phyloP scores from a whole-genome alignment of 169 alveolate species.

The Plasmodium chabaudi region DNA sequence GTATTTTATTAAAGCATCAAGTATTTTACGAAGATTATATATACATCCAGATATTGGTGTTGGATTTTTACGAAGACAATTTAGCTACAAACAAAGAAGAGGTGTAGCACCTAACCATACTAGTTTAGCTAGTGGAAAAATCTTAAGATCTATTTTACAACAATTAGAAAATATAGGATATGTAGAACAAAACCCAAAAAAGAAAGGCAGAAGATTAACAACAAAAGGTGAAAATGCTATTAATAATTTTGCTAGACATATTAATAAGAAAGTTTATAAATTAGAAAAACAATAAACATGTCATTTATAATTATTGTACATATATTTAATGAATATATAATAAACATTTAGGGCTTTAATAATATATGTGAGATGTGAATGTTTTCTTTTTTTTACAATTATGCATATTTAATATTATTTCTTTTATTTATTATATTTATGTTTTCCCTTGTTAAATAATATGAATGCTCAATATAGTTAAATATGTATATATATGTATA shows the following conservation, averaged over 20 bases:
- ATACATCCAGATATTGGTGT: constrained; percentile 96
- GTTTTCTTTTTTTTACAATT: background rate
- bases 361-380: too few species aligned
- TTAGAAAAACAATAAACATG: background rate
- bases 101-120: constrained; percentile 94
- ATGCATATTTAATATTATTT: background rate
- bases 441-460: background rate
- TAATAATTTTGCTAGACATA: constrained; percentile 89
- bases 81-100: constrained; percentile 93
- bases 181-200: constrained; percentile 93
- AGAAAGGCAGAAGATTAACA: constrained; percentile 89
- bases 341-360: too few species aligned
- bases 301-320: too few species aligned
- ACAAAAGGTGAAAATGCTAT: constrained; percentile 88
- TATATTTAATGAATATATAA: too few species aligned
- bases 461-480: background rate
- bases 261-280: constrained; percentile 80
- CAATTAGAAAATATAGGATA: constrained; percentile 94
- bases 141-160: constrained; percentile 95
- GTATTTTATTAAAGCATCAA: constrained; percentile 97
- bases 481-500: background rate
- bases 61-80: constrained; percentile 92
- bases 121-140: constrained; percentile 94
- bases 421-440: background rate
- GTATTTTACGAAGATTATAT: constrained; percentile 95